Conservation (phyloP, 23 red algal genomes). For the Gracilaria gracilis region DNA sequence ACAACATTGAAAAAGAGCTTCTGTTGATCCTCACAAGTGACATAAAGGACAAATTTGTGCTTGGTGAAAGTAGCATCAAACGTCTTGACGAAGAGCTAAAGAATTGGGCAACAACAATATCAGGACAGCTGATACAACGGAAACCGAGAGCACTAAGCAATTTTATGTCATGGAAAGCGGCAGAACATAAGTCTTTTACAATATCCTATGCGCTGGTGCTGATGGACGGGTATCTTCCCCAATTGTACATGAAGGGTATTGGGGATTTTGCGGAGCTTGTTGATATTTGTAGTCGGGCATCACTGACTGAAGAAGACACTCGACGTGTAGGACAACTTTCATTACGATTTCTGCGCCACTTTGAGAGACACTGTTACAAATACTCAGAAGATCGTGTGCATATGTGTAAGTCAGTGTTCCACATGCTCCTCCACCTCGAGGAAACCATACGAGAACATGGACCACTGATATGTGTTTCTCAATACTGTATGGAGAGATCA, state of each 20-base stretch:
- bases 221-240: background rate
- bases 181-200: conserved; percentile 11
- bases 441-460: background rate
- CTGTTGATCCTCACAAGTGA: background rate
- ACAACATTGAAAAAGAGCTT: conserved; percentile 20
- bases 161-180: conserved; percentile 19
- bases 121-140: too few species aligned
- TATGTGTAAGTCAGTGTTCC: conserved; percentile 24
- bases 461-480: background rate
- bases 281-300: background rate
- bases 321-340: background rate
- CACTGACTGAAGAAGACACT: background rate
- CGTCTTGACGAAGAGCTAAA: background rate
- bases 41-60: background rate
- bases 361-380: background rate
- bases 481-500: conserved; percentile 24
- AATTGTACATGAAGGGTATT: background rate
- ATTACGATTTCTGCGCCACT: background rate
- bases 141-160: too few species aligned
- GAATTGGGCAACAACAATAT: too few species aligned
- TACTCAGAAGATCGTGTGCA: background rate
- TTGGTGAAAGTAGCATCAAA: too few species aligned
- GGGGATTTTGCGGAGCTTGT: background rate
- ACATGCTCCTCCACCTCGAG: conserved; percentile 19
- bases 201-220: background rate